Base-by-base conservation (phyloP, 2,329 filamentous ascomycete species). In the Albophoma yamanashiensis region DNA sequence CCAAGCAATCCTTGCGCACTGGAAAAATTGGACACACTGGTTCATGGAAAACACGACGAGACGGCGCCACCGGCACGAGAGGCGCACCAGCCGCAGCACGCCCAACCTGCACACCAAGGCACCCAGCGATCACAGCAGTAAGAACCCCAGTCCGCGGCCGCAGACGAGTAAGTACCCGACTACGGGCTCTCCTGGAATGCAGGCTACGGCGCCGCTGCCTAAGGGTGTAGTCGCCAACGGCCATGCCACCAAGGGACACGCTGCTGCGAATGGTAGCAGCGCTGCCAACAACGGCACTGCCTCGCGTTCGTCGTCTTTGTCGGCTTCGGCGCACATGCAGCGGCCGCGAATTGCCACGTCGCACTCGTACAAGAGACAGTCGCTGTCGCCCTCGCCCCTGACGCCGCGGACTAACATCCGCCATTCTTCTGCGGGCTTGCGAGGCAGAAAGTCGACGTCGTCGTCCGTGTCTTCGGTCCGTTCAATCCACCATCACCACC, bases 391-490 rank as follows among this genome's bases (percentile, higher is more conserved):
- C 0, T 88, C 87, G 3, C 93, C 94, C 0, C 74, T 97, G 47
- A 97, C 94, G 0, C 93, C 94, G 4, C 88, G 92, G 45, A 92
- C 91, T 6, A 90, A 89, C 0, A 89, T 95, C 67, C 86, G 94
- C 14, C 88, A 92, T 42, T 86, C 91, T 2, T 96, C 91, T 6
- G 85, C 82, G 52, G 92, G 93, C 38, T 82, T 97, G 53, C 85
- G 92, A 36, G 93, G 94, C 43, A 86, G 94, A 62, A 97, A 97
- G 72, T 97, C 93, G 0, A 99, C 94, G 0, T 97, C 92, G 0
- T 96, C 92, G 0, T 97, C 92, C 0, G 87, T 99, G 20, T 97
- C 92, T 0, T 96, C 92, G 0, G 88, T 99, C 60, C 88, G 94
- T 61, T 95, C 89, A 53, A 91, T 97, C 69, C 92, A 93, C 68